Base-by-base conservation (phyloP, 1,139 yeast species). In the Yamadazyma diddensiae region DNA sequence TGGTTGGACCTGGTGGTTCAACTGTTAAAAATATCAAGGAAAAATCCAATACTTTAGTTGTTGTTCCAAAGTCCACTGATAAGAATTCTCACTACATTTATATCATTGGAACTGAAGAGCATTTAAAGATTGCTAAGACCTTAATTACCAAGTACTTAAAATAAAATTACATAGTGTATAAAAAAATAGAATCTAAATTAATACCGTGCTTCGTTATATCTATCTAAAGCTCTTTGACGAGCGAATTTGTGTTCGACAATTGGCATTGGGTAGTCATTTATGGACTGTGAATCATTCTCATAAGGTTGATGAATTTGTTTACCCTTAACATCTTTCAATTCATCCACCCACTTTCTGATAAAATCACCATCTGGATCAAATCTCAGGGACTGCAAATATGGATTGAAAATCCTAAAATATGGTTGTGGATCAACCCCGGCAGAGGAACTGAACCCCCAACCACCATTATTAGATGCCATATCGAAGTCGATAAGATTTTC, bases 1-100 rank as follows among this genome's bases (percentile, higher is more conserved):
- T 86, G 31, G 73, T 87, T 46, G 96, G 96, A 5, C 79, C 87
- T 15, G 81, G 77, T 47, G 96, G 96, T 29, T 59, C 79, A 21
- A 79, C 74, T 44, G 70, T 86, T 49, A 78, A 73, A 49, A 65
- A 65, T 42, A 73, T 86, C 38, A 78, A 94, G 59, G 65, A 64
- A 26, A 65, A 70, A 41, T 63, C 82, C 14, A 77, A 73, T 26
- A 69, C 83, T 32, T 70, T 75, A 41, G 74, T 85, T 45, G 69
- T 70, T 33, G 77, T 84, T 36, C 94, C 94, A 43, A 76, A 77
- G 59, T 59, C 66, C 23, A 61, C 56, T 35, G 83, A 79, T 41
- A 66, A 69, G 43, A 59, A 65, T 38, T 21, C 29, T 10, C 34
- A 55, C 20, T 57, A 42, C 31, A 49, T 57, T 16, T 54, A 59